phyloP scores from a whole-genome alignment of 148 eudicot genomes.

The Rhododendron vialii region DNA sequence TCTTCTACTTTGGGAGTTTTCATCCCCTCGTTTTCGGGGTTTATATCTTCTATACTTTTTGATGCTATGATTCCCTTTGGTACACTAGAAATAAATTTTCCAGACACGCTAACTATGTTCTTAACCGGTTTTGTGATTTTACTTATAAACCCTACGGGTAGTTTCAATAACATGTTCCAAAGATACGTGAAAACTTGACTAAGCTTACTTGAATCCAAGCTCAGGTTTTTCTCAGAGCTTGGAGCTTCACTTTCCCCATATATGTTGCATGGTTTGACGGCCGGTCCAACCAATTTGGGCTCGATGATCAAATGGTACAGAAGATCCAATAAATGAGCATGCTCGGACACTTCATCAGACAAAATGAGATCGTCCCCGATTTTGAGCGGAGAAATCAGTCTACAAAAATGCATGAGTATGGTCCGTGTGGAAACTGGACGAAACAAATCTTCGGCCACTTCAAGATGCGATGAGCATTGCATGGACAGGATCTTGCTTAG shows the following conservation, averaged over 20 bases:
- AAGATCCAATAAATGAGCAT: constrained; percentile 45
- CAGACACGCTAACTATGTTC: constrained; percentile 3
- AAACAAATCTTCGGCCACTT: constrained; percentile 12
- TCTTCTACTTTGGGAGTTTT: constrained; percentile 29
- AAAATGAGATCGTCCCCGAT: background rate
- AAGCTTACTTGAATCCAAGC: background rate
- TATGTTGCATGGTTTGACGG: background rate
- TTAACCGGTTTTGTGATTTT: background rate
- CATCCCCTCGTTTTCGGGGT: background rate
- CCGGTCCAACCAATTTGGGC: constrained; percentile 7
- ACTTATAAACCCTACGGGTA: background rate
- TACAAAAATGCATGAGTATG: constrained; percentile 28
- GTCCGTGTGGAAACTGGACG: background rate
- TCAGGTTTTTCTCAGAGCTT: background rate
- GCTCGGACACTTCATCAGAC: background rate
- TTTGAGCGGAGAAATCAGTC: constrained; percentile 31
- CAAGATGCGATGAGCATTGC: background rate
- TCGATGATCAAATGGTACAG: constrained; percentile 31
- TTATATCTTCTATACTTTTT: background rate
- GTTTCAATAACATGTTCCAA: background rate
- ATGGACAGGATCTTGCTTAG: constrained; percentile 22
- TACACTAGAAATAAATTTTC: constrained; percentile 8
- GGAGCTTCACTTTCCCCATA: background rate
- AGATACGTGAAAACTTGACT: background rate
- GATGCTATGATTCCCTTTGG: constrained; percentile 14